These are phyloP conservation scores for Penicillium soppii DNA, from an alignment of 495 filamentous ascomycete species.

Conservation along the genomic window DNA sequence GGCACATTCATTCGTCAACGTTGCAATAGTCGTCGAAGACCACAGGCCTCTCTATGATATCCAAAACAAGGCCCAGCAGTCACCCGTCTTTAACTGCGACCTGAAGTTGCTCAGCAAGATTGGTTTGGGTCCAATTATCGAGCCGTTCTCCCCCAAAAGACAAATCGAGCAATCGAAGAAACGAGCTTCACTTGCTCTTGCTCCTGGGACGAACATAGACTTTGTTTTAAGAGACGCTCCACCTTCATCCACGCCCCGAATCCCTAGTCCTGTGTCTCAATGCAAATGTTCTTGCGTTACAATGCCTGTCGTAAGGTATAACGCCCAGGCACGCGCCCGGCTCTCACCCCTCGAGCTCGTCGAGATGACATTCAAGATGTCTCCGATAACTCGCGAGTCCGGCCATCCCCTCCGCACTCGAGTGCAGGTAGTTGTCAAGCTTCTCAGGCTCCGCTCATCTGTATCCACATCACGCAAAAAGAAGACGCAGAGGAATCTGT, in stretches of 20 bases:
- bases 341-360: not conserved
- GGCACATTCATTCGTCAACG: not conserved
- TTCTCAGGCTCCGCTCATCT: slow-evolving; percentile 13
- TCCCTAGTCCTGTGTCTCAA: not conserved
- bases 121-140: not conserved
- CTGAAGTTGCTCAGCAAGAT: not conserved
- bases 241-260: not conserved
- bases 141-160: not conserved
- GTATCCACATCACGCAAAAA: not conserved
- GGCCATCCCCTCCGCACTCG: slow-evolving; percentile 10
- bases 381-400: not conserved
- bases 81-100: not conserved
- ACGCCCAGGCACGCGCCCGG: not conserved
- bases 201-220: not conserved
- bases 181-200: not conserved
- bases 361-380: slow-evolving; percentile 9
- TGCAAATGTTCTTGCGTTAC: slow-evolving; percentile 1
- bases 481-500: slow-evolving; percentile 2
- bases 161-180: not conserved
- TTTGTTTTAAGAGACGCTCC: not conserved
- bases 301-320: not conserved
- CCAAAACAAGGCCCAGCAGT: not conserved
- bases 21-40: not conserved
- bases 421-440: slow-evolving; percentile 14
- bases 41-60: not conserved